Evolutionary conservation across 352 stramenopile species (phyloP), one percentile per base, ranked within the genome.

Genomic region (Stephanocyclus meneghinianus): DNA sequence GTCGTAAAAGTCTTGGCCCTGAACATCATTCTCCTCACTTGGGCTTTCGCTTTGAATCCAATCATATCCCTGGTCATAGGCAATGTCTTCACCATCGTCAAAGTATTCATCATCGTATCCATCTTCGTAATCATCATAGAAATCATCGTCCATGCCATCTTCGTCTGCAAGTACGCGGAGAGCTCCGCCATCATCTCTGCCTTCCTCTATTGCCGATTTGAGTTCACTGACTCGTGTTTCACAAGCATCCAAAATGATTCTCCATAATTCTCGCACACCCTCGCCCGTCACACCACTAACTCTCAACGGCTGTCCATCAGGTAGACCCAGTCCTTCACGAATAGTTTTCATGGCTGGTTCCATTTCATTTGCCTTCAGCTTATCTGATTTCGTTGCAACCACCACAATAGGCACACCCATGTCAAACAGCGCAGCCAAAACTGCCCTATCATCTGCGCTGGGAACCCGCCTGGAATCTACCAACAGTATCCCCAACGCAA

Each of bases 361-460:
- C n/a, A 80, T 55, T 67, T 87, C 69, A 60, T 73, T 79, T 74
- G 18, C 30, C 37, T 76, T 82, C 15, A 86, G 42, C 53, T 94
- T 94, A 62, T 94, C 89, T 2, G 78, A 63, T 64, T 94, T 94
- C 29, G 89, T 94, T n/a, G 87, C 89, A n/a, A 92, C 86, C 0
- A 94, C 86, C 26, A 90, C 68, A 44, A 94, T 72, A 16, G 87
- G 86, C 2, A 92, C 53, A 21, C 85, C 84, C 84, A 92, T 91
- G 70, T 94, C 89, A 71, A 83, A 94, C 45, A 92, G 66, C 44
- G 89, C 84, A 15, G 86, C 86, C 21, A 94, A 72, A 21, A 94
- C 85, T 42, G 74, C 78, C 35, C 81, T 71, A 80, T 94, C 89
- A 72, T 94, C 86, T n/a, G 80, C 79, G 62, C 74, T 90, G 10